Percentiles rank a stretch among this genome's conserved stretches.
These are phyloP conservation scores for Amanita molliuscula DNA, from an alignment of 768 basidiomycete genomes.

Conservation along the genomic window DNA sequence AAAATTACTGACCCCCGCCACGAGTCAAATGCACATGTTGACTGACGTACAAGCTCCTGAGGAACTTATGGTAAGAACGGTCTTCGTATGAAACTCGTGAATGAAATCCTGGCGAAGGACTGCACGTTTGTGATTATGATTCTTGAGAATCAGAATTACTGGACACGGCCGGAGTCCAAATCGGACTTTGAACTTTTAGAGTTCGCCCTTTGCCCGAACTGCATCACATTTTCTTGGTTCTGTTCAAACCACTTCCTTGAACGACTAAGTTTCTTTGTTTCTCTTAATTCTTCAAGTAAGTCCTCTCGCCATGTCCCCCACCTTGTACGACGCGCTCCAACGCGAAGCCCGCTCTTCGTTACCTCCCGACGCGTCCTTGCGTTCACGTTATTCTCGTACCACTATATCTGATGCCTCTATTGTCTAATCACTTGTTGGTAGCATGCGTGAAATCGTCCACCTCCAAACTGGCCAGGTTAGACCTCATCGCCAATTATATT, in stretches of 20 bases:
- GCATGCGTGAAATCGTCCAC: constrained; percentile 99
- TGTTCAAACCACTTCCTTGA: constrained; percentile 33
- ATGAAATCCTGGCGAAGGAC: too few species aligned
- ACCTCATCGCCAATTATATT: constrained; percentile 10
- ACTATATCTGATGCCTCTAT: constrained; percentile 16
- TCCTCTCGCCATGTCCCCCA: constrained; percentile 6
- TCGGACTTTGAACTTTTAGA: constrained; percentile 34
- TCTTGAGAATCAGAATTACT: background rate
- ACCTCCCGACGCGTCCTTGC: constrained; percentile 17
- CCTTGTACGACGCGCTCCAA: constrained; percentile 3
- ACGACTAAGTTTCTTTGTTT: constrained; percentile 23
- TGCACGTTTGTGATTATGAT: too few species aligned
- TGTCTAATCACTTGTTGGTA: constrained; percentile 28
- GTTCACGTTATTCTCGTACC: constrained; percentile 38
- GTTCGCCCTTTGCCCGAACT: constrained; percentile 28
- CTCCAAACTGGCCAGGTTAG: constrained; percentile 97
- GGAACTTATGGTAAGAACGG: too few species aligned
- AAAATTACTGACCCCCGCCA: background rate
- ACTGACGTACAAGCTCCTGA: too few species aligned
- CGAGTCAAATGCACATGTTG: background rate
- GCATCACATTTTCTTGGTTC: constrained; percentile 31
- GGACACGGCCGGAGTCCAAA: constrained; percentile 24
- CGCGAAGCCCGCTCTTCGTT: constrained; percentile 7
- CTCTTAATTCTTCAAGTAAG: constrained; percentile 33
- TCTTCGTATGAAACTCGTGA: too few species aligned